A percentile compares a stretch with the other conserved stretches of the same genome.
Evolutionary conservation across 129 eudicot genomes (phyloP).

Genomic region (Centrapalus pauciflorus): DNA sequence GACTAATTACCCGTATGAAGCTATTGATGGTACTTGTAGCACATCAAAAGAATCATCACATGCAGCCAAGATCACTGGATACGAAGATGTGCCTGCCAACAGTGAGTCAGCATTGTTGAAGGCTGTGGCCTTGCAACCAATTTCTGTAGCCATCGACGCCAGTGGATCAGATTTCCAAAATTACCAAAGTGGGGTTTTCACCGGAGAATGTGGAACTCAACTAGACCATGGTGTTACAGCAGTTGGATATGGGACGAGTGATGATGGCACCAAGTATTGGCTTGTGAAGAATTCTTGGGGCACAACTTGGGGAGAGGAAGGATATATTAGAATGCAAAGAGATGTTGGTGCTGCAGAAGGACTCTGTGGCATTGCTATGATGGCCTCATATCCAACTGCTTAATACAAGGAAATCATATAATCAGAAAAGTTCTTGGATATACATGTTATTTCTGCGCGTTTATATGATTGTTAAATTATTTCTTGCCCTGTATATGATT

Average conservation of each 20-base stretch:
- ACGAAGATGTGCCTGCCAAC: conserved; percentile 19
- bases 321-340: conserved; percentile 23
- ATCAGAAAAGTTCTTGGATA: background rate
- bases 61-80: conserved; percentile 15
- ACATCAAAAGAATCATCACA: background rate
- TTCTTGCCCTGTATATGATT: no score
- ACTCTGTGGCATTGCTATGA: conserved; percentile 26
- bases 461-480: no score
- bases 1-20: conserved; percentile 15
- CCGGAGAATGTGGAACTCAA: conserved; percentile 16
- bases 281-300: conserved; percentile 32
- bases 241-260: conserved; percentile 14
- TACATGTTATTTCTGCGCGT: background rate
- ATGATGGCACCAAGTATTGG: conserved; percentile 27
- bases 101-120: conserved; percentile 4
- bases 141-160: conserved; percentile 24
- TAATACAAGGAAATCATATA: background rate
- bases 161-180: conserved; percentile 1
- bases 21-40: conserved; percentile 11
- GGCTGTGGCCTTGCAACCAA: conserved; percentile 24
- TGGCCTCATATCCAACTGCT: conserved; percentile 25
- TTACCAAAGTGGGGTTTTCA: conserved; percentile 14
- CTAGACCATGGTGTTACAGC: conserved; percentile 23
- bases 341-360: conserved; percentile 14
- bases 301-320: conserved; percentile 27